Conservation (phyloP, 2,329 filamentous ascomycete species). For the Phialocephala sp. region DNA sequence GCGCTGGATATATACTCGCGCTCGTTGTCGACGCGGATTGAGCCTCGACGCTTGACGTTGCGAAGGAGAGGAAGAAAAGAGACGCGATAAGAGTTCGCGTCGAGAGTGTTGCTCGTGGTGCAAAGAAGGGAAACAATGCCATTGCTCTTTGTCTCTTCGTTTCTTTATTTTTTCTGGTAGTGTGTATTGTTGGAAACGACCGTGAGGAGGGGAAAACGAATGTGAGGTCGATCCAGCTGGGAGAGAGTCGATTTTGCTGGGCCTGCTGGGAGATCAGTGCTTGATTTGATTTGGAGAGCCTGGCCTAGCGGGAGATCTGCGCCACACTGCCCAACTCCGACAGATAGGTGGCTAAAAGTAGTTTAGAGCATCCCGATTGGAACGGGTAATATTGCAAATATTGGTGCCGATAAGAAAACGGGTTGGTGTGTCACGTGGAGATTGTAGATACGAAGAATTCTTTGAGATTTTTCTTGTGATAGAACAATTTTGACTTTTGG, state of each 20-base stretch:
- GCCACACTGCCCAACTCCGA: background rate
- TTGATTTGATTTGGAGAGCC: conserved; percentile 8
- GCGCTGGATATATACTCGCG: conserved; percentile 28
- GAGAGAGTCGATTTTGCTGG: background rate
- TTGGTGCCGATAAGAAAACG: background rate
- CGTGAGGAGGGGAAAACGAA: background rate
- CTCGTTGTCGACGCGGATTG: conserved; percentile 13
- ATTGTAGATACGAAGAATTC: background rate
- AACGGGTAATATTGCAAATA: no score
- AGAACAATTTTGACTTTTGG: background rate
- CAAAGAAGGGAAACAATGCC: background rate
- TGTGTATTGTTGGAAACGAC: background rate
- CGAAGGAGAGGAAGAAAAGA: background rate
- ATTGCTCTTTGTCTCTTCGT: background rate
- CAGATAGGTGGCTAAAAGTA: background rate
- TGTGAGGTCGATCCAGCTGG: background rate
- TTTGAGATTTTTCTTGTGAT: background rate
- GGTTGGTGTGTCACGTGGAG: background rate
- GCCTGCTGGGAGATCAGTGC: background rate
- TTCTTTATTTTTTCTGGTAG: background rate
- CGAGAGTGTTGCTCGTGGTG: background rate
- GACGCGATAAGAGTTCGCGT: background rate
- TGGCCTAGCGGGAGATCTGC: conserved; percentile 18
- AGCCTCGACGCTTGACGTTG: background rate
- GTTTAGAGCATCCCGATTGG: background rate